A percentile compares a stretch with the other conserved stretches of the same genome.
These are phyloP conservation scores for Alternaria gansuensis DNA, from an alignment of 2,329 filamentous ascomycete species.

Conservation along the genomic window DNA sequence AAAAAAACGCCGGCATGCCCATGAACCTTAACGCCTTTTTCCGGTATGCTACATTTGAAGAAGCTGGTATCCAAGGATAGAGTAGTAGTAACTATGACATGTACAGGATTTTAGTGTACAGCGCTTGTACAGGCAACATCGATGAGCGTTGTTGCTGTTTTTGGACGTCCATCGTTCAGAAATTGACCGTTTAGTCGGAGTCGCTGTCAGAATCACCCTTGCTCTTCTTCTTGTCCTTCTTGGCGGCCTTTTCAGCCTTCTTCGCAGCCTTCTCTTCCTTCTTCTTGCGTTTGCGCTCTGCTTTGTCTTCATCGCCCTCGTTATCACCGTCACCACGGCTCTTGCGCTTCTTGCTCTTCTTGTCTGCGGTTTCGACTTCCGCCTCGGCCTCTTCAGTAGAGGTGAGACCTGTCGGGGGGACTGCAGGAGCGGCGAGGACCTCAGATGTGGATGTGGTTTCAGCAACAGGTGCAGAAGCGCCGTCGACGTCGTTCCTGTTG, in stretches of 20 bases:
- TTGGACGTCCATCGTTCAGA: conserved; percentile 29
- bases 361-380: conserved; percentile 44
- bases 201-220: conserved; percentile 43
- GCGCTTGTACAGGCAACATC: conserved; percentile 26
- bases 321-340: conserved; percentile 59
- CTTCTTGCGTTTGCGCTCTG: conserved; percentile 70
- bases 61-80: conserved; percentile 41
- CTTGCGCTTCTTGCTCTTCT: conserved; percentile 58
- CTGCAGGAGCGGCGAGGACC: conserved; percentile 50
- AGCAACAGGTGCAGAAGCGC: conserved; percentile 36
- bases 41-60: conserved; percentile 48
- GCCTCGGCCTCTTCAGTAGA: conserved; percentile 54
- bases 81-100: conserved; percentile 35
- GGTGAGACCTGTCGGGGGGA: conserved; percentile 43
- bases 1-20: conserved; percentile 46
- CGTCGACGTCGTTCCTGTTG: conserved; percentile 38
- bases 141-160: conserved; percentile 25
- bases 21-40: conserved; percentile 45
- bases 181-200: conserved; percentile 40
- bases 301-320: conserved; percentile 58
- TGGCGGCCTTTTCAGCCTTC: conserved; percentile 41
- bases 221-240: conserved; percentile 48
- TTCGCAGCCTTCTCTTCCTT: conserved; percentile 69
- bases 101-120: conserved; percentile 32
- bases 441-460: conserved; percentile 47